These are phyloP conservation scores for Fusarium papillatum DNA, from an alignment of 2,329 filamentous ascomycete genomes.

Conservation along the genomic window DNA sequence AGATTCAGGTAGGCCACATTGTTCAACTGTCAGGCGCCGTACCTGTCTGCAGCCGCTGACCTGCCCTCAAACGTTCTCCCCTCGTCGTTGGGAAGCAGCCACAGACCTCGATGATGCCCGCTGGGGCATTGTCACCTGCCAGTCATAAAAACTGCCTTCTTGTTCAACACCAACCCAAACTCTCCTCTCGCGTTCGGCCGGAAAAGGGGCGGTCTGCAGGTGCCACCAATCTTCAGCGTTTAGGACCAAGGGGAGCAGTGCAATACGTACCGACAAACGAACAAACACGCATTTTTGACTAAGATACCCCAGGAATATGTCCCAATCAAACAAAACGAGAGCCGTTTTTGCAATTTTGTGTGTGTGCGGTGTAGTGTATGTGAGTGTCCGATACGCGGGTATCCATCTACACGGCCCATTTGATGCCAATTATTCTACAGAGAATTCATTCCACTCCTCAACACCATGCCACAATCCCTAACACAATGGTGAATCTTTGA, in stretches of 20 bases:
- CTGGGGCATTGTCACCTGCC: background rate
- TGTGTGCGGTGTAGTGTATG: slow-evolving; percentile 16
- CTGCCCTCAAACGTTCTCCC: slow-evolving; percentile 21
- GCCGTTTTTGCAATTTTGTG: slow-evolving; percentile 23
- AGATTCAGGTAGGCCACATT: background rate
- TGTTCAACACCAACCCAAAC: slow-evolving; percentile 6
- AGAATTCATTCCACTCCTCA: slow-evolving; percentile 37
- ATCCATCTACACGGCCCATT: slow-evolving; percentile 32
- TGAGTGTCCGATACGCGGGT: slow-evolving; percentile 25
- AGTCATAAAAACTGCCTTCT: background rate
- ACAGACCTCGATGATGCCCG: slow-evolving; percentile 12
- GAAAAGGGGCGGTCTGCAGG: slow-evolving; percentile 27
- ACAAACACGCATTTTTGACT: background rate
- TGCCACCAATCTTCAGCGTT: background rate
- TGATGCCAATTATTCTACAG: slow-evolving; percentile 36
- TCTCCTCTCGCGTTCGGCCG: slow-evolving; percentile 28
- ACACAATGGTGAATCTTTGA: slow-evolving; percentile 14
- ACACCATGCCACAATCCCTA: slow-evolving; percentile 36
- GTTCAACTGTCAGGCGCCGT: background rate
- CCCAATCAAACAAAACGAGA: slow-evolving; percentile 16
- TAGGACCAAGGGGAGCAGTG: background rate
- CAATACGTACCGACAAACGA: background rate
- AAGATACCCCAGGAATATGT: background rate
- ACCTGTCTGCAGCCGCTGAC: slow-evolving; percentile 10
- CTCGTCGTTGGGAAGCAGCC: slow-evolving; percentile 26